Percentiles rank a stretch among this genome's conserved stretches.
phyloP scores from a whole-genome alignment of 345 rosid species.

The Xanthoceras sorbifolium region DNA sequence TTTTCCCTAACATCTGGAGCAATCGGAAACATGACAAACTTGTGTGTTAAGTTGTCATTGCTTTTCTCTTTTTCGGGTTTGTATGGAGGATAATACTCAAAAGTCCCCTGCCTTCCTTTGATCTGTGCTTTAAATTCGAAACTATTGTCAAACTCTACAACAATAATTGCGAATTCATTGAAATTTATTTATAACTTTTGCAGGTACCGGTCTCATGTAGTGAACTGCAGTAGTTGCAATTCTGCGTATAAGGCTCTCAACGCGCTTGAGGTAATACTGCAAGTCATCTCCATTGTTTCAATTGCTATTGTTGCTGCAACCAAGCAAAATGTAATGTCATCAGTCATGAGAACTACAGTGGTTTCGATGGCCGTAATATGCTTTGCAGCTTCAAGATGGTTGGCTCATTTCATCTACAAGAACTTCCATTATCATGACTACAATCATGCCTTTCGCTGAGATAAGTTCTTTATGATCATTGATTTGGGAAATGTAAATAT shows the following conservation, averaged over 20 bases:
- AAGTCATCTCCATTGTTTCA: constrained; percentile 50
- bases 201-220: constrained; percentile 89
- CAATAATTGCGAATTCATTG: too few species aligned
- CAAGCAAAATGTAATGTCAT: constrained; percentile 46
- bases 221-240: constrained; percentile 78
- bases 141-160: too few species aligned
- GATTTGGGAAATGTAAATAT: neutral
- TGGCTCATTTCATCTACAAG: constrained; percentile 71
- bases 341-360: constrained; percentile 41
- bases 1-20: neutral
- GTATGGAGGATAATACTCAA: too few species aligned
- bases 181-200: neutral
- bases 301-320: constrained; percentile 59
- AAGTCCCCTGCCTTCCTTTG: too few species aligned
- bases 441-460: constrained; percentile 65
- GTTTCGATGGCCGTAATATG: constrained; percentile 50
- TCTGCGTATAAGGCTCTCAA: constrained; percentile 61
- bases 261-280: constrained; percentile 56
- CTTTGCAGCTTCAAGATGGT: constrained; percentile 74
- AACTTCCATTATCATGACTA: constrained; percentile 77
- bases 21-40: too few species aligned
- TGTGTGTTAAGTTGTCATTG: too few species aligned
- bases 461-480: neutral
- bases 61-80: too few species aligned
- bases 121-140: too few species aligned